phyloP scores from a whole-genome alignment of 2,329 filamentous ascomycete species.

The Ophiostoma tasmaniense region DNA sequence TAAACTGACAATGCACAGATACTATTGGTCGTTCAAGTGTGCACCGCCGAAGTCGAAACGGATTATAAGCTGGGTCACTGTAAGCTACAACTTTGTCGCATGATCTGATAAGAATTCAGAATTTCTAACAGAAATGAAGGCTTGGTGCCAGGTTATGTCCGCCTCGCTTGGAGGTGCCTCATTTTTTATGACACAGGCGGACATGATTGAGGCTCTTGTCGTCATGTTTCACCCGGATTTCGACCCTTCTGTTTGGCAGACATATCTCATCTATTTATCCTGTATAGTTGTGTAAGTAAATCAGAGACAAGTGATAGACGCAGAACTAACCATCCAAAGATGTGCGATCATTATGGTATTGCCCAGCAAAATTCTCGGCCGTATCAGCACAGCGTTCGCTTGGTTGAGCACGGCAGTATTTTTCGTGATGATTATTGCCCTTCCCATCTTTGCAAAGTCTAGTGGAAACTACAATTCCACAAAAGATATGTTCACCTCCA shows the following conservation, averaged over 20 bases:
- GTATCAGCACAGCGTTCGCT: not conserved
- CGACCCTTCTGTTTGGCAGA: not conserved
- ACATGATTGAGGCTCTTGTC: constrained; percentile 1
- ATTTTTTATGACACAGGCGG: constrained; percentile 5
- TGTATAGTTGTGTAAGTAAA: not conserved
- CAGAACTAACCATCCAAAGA: not conserved
- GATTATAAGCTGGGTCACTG: not conserved
- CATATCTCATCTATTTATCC: not conserved
- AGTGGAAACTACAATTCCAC: constrained; percentile 4
- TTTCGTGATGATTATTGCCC: not conserved
- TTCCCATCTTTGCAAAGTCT: not conserved
- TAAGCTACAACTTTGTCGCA: not conserved
- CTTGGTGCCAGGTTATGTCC: not conserved
- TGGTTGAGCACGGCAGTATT: not conserved
- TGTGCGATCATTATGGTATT: not conserved
- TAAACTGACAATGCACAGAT: not conserved
- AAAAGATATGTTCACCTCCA: not conserved
- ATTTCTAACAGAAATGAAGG: not conserved
- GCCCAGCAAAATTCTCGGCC: not conserved
- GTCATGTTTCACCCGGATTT: not conserved
- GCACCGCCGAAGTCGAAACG: not conserved
- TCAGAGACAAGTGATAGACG: no score
- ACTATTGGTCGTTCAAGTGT: constrained; percentile 6
- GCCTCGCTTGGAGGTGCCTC: not conserved
- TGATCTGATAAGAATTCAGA: no score